Percentiles rank a stretch among this genome's conserved stretches.
These are phyloP conservation scores for Sporothrix brunneoviolacea DNA, from an alignment of 2,329 filamentous ascomycete species.

Conservation along the genomic window DNA sequence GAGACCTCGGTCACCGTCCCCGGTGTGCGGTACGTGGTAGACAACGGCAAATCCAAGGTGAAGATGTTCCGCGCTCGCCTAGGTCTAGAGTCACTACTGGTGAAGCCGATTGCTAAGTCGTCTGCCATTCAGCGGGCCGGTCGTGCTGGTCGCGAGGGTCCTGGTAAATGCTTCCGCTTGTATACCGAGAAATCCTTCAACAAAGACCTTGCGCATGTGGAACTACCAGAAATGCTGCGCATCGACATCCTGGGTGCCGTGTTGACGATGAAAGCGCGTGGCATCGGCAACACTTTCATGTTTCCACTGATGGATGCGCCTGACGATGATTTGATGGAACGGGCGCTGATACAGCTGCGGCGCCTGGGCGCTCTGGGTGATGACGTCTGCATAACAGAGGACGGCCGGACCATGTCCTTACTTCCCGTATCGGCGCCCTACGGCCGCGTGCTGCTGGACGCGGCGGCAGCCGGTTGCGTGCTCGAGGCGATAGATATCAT, in stretches of 20 bases:
- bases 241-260: conserved; percentile 83
- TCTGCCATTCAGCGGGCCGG: conserved; percentile 88
- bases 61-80: conserved; percentile 83
- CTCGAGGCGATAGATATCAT: conserved; percentile 81
- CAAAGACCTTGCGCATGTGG: conserved; percentile 57
- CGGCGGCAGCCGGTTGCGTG: conserved; percentile 66
- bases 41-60: conserved; percentile 88
- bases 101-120: conserved; percentile 86
- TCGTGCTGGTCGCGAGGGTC: conserved; percentile 84
- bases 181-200: conserved; percentile 77
- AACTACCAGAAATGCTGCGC: conserved; percentile 81
- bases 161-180: conserved; percentile 82
- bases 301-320: conserved; percentile 86
- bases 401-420: conserved; percentile 70
- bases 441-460: conserved; percentile 75
- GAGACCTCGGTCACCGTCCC: conserved; percentile 96
- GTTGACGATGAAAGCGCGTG: conserved; percentile 87
- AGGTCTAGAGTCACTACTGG: conserved; percentile 82
- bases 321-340: conserved; percentile 68
- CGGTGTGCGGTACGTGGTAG: conserved; percentile 84
- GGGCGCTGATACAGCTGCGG: conserved; percentile 73
- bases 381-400: conserved; percentile 63
- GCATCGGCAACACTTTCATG: conserved; percentile 69
- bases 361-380: conserved; percentile 70
- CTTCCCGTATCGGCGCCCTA: conserved; percentile 78